phyloP scores from a whole-genome alignment of 148 eudicot genomes.

The Vaccinium darrowii region DNA sequence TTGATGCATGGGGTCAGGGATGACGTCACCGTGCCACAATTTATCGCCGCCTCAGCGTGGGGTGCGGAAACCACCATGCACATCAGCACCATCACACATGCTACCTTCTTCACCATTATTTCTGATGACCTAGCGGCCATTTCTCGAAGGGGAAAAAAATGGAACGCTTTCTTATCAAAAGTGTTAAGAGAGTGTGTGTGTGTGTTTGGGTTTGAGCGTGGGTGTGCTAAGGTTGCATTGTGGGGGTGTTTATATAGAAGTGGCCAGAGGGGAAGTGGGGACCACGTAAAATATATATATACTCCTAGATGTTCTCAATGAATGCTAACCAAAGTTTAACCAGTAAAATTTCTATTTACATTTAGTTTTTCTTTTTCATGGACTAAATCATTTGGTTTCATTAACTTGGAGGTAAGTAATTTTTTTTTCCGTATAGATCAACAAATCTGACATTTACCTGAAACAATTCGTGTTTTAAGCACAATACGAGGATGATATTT shows the following conservation, averaged over 20 bases:
- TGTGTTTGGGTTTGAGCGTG: neutral
- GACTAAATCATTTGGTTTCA: too few species aligned
- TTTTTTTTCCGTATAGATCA: too few species aligned
- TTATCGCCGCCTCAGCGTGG: constrained; percentile 36
- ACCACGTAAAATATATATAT: too few species aligned
- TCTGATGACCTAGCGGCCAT: neutral
- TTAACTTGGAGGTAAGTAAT: too few species aligned
- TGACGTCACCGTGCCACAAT: constrained; percentile 29
- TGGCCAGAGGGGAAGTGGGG: neutral
- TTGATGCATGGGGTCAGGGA: constrained; percentile 23
- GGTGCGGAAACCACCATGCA: constrained; percentile 46
- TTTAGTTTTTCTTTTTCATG: too few species aligned
- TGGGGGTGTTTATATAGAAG: neutral
- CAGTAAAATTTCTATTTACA: too few species aligned
- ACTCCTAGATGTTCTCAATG: too few species aligned
- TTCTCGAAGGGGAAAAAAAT: neutral
- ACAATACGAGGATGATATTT: too few species aligned
- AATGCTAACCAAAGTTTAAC: too few species aligned
- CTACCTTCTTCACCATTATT: constrained; percentile 20
- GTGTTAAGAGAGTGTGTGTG: neutral
- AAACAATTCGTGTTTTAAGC: too few species aligned
- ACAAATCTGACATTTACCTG: too few species aligned
- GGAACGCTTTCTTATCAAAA: neutral
- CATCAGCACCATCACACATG: constrained; percentile 17
- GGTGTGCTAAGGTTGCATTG: neutral